Conservation (phyloP, 2,329 filamentous ascomycete genomes). For the Botrytis hyacinthi region DNA sequence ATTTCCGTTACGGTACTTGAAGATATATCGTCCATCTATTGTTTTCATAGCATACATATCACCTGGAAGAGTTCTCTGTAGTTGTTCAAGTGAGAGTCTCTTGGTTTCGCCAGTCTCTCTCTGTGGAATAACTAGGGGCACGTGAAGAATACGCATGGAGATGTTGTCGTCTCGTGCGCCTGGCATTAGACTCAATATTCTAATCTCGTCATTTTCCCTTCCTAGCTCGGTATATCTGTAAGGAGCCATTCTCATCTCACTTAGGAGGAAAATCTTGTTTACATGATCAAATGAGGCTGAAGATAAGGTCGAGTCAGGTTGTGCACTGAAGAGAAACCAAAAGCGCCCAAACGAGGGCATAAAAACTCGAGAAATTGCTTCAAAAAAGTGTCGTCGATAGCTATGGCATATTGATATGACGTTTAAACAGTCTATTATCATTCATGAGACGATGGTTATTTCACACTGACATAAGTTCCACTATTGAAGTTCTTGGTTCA, state of each 20-base stretch:
- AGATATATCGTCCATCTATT: neutral
- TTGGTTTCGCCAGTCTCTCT: neutral
- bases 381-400: neutral
- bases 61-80: neutral
- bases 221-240: neutral
- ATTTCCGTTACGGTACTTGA: neutral
- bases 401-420: neutral
- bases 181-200: neutral
- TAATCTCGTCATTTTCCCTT: neutral
- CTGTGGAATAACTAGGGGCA: neutral
- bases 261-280: neutral
- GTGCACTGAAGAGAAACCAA: neutral
- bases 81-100: neutral
- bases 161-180: neutral
- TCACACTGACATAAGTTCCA: neutral
- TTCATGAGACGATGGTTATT: too few species aligned
- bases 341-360: neutral
- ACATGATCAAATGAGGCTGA: neutral
- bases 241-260: neutral
- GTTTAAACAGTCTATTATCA: neutral
- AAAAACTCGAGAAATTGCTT: accelerated
- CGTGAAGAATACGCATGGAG: neutral
- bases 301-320: neutral
- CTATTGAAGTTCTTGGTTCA: neutral
- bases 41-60: neutral